Evolutionary conservation across 768 basidiomycete genomes (phyloP).

Genomic region (Xerocomellus amylosporus): DNA sequence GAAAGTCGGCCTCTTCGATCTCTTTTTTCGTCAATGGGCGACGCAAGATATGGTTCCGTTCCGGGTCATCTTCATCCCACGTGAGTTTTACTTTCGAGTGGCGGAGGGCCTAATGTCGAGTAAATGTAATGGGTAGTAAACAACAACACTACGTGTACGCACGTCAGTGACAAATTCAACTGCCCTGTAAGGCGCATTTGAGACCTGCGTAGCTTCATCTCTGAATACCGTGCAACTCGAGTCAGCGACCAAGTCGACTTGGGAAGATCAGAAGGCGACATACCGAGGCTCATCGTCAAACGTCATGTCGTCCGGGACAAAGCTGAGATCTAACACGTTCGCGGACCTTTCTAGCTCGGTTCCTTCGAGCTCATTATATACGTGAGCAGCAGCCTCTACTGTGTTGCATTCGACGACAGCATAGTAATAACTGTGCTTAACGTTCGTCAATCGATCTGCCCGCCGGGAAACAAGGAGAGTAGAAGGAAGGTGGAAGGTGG

Average conservation of each 20-base stretch:
- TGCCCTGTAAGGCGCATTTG: conserved; percentile 58
- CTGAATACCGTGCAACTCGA: conserved; percentile 37
- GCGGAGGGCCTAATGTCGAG: conserved; percentile 69
- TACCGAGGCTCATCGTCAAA: conserved; percentile 80
- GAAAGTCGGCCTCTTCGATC: conserved; percentile 90
- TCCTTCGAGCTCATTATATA: conserved; percentile 85
- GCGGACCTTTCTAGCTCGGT: conserved; percentile 96
- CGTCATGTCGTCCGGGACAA: conserved; percentile 84
- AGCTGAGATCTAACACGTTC: conserved; percentile 93
- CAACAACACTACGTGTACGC: conserved; percentile 27
- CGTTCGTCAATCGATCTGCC: conserved; percentile 4
- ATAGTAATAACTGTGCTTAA: conserved; percentile 78
- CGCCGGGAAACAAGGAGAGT: background rate
- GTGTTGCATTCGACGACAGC: conserved; percentile 89
- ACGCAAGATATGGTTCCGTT: conserved; percentile 76
- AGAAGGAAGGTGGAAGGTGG: too few species aligned
- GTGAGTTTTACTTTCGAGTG: conserved; percentile 98
- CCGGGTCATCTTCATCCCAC: conserved; percentile 97
- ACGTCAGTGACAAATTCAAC: conserved; percentile 94
- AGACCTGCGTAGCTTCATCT: conserved; percentile 77
- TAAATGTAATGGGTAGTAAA: background rate
- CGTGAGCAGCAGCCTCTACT: conserved; percentile 68
- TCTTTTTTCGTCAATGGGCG: conserved; percentile 77
- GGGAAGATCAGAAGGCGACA: background rate
- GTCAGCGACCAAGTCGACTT: background rate